Percentiles rank a stretch among this genome's conserved stretches.
Conservation (phyloP, 441 rosid species). For the Erodium moschatum region DNA sequence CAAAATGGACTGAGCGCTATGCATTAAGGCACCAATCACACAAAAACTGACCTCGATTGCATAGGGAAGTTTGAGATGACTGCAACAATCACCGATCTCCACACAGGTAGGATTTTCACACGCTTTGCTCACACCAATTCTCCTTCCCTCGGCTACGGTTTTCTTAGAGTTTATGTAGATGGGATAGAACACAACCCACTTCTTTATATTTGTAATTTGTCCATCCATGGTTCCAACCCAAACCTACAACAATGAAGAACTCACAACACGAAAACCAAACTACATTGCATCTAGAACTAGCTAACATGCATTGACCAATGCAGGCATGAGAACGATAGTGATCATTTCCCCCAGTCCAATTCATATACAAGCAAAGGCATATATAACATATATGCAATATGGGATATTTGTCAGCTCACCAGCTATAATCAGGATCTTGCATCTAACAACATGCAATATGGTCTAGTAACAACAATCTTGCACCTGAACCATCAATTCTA, state of each 20-base stretch:
- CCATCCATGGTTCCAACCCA: slow-evolving; percentile 32
- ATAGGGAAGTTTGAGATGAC: slow-evolving; percentile 49
- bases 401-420: not conserved
- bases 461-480: no score
- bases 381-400: not conserved
- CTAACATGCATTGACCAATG: not conserved
- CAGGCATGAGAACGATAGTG: not conserved
- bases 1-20: not conserved
- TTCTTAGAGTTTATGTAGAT: slow-evolving; percentile 79
- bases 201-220: slow-evolving; percentile 40
- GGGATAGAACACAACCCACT: slow-evolving; percentile 65
- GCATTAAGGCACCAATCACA: not conserved
- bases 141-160: slow-evolving; percentile 73
- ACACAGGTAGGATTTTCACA: slow-evolving; percentile 70
- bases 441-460: not conserved
- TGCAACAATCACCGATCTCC: slow-evolving; percentile 72
- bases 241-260: not conserved
- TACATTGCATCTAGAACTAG: not conserved
- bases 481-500: not conserved
- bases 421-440: not conserved
- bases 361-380: not conserved
- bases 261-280: not conserved
- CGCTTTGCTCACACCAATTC: slow-evolving; percentile 49
- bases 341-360: not conserved
- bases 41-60: slow-evolving; percentile 50